These are phyloP conservation scores for Eustoma russellianum DNA, from an alignment of 257 asterid species.

Conservation along the genomic window DNA sequence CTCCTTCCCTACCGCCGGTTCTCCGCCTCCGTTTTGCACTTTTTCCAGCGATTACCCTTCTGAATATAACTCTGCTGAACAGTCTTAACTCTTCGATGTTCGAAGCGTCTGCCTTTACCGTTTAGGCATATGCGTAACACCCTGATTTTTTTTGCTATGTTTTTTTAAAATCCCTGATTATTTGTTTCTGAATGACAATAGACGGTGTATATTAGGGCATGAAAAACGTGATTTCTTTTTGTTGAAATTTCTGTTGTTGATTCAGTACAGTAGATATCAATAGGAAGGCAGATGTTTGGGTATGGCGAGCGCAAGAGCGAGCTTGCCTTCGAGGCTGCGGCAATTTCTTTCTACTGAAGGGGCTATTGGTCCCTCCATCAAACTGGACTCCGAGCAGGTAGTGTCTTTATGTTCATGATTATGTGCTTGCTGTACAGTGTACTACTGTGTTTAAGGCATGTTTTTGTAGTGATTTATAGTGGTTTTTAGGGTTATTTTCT, in stretches of 20 bases:
- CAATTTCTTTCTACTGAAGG: conserved; percentile 79
- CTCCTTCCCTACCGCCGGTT: conserved; percentile 9
- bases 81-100: conserved; percentile 31
- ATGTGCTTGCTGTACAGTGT: background rate
- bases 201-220: too few relatives aligned
- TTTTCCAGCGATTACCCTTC: background rate
- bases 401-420: conserved; percentile 10
- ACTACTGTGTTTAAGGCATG: too few relatives aligned
- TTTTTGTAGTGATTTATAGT: background rate
- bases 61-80: conserved; percentile 14
- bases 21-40: conserved; percentile 4
- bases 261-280: conserved; percentile 34
- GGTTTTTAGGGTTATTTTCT: background rate
- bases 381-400: conserved; percentile 78
- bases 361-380: conserved; percentile 75
- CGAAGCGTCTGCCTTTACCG: conserved; percentile 16
- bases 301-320: conserved; percentile 91
- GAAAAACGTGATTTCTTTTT: background rate
- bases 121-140: background rate
- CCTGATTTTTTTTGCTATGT: background rate
- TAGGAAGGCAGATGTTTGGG: conserved; percentile 22
- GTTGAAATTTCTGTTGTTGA: background rate
- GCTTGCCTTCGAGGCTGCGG: conserved; percentile 88
- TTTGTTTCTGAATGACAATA: too few relatives aligned
- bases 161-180: conserved; percentile 8